A percentile compares a stretch with the other conserved stretches of the same genome.
phyloP scores from a whole-genome alignment of 352 stramenopile genomes.

The Phytophthora tubulina region DNA sequence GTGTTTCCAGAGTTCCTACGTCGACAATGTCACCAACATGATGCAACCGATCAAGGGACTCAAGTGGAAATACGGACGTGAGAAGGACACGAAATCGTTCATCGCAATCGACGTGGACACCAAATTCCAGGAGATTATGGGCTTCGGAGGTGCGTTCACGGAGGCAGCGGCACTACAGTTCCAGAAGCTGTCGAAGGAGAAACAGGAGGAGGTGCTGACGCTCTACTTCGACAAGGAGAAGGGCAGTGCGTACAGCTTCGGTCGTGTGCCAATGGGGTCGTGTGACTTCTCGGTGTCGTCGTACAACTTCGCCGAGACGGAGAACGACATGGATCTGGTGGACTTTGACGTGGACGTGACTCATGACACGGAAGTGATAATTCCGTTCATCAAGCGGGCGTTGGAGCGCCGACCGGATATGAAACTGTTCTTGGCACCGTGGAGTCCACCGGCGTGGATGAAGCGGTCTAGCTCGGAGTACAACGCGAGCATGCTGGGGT shows the following conservation, averaged over 20 bases:
- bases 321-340: slow-evolving; percentile 67
- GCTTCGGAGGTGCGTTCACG: slow-evolving; percentile 94
- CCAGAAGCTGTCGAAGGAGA: slow-evolving; percentile 68
- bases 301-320: slow-evolving; percentile 90
- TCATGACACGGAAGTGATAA: slow-evolving; percentile 83
- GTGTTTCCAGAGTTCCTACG: slow-evolving; percentile 76
- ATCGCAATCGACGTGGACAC: slow-evolving; percentile 59
- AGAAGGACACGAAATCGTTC: slow-evolving; percentile 39
- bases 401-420: slow-evolving; percentile 68
- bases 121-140: slow-evolving; percentile 81
- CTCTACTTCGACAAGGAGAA: slow-evolving; percentile 88
- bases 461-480: slow-evolving; percentile 59
- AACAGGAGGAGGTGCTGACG: slow-evolving; percentile 86
- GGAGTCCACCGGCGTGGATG: slow-evolving; percentile 93
- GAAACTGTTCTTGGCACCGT: slow-evolving; percentile 89
- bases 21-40: slow-evolving; percentile 65
- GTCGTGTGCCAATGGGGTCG: slow-evolving; percentile 91
- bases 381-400: slow-evolving; percentile 85
- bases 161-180: slow-evolving; percentile 91
- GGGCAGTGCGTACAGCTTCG: slow-evolving; percentile 88
- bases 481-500: slow-evolving; percentile 71
- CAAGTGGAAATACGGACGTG: slow-evolving; percentile 38
- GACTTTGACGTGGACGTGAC: slow-evolving; percentile 83
- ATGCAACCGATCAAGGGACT: slow-evolving; percentile 66
- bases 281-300: slow-evolving; percentile 89